Evolutionary conservation across 2,329 filamentous ascomycete species (phyloP), one percentile per base, ranked within the genome.

Genomic region (Alternaria sp.): DNA sequence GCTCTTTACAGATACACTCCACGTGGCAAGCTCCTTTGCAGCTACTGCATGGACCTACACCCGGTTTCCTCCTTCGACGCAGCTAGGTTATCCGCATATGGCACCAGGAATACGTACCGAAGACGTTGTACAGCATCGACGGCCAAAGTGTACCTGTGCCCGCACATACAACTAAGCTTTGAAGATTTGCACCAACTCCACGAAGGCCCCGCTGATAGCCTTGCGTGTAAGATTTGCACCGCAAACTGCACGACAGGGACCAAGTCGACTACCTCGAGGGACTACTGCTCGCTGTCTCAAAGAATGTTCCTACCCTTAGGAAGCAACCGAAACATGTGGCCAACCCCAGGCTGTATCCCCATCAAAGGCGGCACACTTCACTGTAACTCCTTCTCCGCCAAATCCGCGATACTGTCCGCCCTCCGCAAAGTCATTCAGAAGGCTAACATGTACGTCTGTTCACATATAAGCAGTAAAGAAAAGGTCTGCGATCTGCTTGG

Each of bases 81-180:
- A 21, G 12, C 1, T 5, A n/a, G n/a, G n/a, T n/a, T n/a, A n/a
- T 40, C 15, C 4, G 1, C 4, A 2, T 0, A 1, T 6, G 2
- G 36, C 3, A n/a, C 1, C 9, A 15, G 15, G 9, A 2, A 0
- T 3, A 6, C 2, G 17, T 0, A 17, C 4, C 36, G 36, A 40
- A 40, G 15, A 40, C 36, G 36, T 15, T 40, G 36, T 9, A 40
- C 36, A 40, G 36, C 15, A 17, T 40, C 36, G 2, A 5, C 2
- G 6, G 15, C 36, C 2, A 40, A 40, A 6, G 36, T 40, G 3
- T 17, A 40, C 10, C 36, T 40, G 4, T 40, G 36, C 17, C 15
- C 36, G 2, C 36, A 40, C 4, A n/a, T 40, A 9, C 36, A 40
- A 0, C 8, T 40, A 10, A 3, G 2, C 0, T 40, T 40, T 9